Evolutionary conservation across 805 yeast species (phyloP).

Genomic region (Starmerella roubikii): DNA sequence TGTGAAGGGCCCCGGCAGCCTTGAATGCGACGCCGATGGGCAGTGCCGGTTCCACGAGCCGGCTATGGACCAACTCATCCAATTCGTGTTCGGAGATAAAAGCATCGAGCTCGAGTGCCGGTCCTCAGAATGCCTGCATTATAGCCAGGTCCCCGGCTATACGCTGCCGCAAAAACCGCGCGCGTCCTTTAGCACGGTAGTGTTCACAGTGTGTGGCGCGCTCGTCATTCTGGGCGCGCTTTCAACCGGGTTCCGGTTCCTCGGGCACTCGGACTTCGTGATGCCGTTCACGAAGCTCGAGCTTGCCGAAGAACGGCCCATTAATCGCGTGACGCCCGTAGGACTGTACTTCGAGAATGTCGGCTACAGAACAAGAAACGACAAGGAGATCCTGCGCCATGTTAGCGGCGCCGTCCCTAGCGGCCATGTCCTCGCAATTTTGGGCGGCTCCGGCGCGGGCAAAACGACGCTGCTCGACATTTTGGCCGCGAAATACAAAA

Average conservation of each 20-base stretch:
- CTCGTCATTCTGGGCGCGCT: conserved; percentile 13
- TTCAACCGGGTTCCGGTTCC: conserved; percentile 2
- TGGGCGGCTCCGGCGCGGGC: conserved; percentile 99
- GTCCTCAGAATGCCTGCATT: conserved; percentile 86
- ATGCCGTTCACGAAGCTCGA: conserved; percentile 1
- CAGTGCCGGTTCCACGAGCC: conserved; percentile 83
- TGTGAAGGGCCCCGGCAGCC: conserved; percentile 86
- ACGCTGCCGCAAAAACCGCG: conserved; percentile 41
- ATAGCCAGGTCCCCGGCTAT: conserved; percentile 87
- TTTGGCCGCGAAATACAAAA: conserved; percentile 73
- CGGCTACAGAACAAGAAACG: conserved; percentile 41
- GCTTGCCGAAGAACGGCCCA: conserved; percentile 15
- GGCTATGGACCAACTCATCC: conserved; percentile 83
- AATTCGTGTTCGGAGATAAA: conserved; percentile 90
- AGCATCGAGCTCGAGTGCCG: conserved; percentile 66
- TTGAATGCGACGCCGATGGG: conserved; percentile 54
- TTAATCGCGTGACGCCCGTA: conserved; percentile 34
- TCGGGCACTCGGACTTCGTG: not conserved
- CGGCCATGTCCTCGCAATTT: conserved; percentile 81
- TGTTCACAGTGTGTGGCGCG: conserved; percentile 20
- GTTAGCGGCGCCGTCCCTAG: conserved; percentile 71
- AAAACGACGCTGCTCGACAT: conserved; percentile 89
- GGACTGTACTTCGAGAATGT: conserved; percentile 64
- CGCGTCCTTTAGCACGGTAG: conserved; percentile 17
- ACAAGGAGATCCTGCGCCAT: conserved; percentile 40